A percentile compares a stretch with the other conserved stretches of the same genome.
These are phyloP conservation scores for Chlamydomonas reinhardtii DNA, from an alignment of 163 green algal genomes.

Conservation along the genomic window DNA sequence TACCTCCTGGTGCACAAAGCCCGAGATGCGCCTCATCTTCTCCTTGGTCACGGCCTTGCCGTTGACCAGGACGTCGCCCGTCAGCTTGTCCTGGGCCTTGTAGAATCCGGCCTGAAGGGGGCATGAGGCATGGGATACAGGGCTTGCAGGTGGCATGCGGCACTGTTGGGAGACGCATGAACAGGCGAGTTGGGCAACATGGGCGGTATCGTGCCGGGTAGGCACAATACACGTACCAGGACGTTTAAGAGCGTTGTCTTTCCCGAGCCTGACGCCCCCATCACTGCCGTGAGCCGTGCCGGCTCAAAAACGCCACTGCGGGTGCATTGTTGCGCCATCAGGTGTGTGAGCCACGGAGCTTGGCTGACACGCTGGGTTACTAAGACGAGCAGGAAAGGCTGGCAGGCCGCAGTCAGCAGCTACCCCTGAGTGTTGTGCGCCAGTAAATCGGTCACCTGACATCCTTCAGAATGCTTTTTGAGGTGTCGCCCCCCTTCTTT, in stretches of 20 bases:
- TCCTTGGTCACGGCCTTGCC: not conserved
- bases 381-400: too few species aligned
- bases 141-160: too few species aligned
- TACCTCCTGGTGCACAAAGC: conserved; percentile 49
- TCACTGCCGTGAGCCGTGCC: conserved; percentile 46
- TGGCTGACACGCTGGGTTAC: too few species aligned
- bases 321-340: too few species aligned
- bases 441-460: too few species aligned
- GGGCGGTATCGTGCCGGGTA: too few species aligned
- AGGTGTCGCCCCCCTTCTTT: not conserved
- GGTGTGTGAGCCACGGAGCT: too few species aligned
- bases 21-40: conserved; percentile 25
- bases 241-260: conserved; percentile 75
- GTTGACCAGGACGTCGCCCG: conserved; percentile 8
- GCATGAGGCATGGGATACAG: too few species aligned
- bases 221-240: conserved; percentile 35
- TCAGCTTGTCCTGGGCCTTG: not conserved
- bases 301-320: not conserved
- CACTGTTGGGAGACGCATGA: too few species aligned
- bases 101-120: conserved; percentile 6
- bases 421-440: too few species aligned
- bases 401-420: too few species aligned
- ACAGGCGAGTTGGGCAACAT: too few species aligned
- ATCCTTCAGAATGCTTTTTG: not conserved
- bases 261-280: conserved; percentile 64